Evolutionary conservation across 2,329 filamentous ascomycete genomes (phyloP).

Genomic region (Penicillium sp.): DNA sequence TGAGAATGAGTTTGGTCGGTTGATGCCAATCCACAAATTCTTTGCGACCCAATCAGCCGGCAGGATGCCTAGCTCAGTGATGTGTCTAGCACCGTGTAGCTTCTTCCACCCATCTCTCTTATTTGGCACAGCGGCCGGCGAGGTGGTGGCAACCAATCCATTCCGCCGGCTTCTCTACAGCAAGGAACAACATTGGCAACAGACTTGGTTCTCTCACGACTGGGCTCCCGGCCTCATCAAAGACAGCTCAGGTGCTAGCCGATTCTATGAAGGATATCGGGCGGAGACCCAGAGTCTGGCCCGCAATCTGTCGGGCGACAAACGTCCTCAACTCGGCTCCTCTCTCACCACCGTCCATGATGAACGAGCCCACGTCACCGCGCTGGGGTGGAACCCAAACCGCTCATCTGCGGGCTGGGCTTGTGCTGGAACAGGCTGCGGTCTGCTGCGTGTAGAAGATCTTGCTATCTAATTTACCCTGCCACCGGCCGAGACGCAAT

Average conservation of each 20-base stretch:
- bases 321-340: constrained; percentile 41
- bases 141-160: constrained; percentile 59
- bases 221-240: constrained; percentile 50
- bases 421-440: constrained; percentile 69
- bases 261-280: constrained; percentile 53
- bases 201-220: constrained; percentile 64
- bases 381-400: constrained; percentile 73
- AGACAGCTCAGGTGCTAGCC: constrained; percentile 44
- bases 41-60: constrained; percentile 58
- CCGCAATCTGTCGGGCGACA: constrained; percentile 39
- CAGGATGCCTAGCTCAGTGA: constrained; percentile 49
- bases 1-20: constrained; percentile 59
- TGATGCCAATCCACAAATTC: constrained; percentile 59
- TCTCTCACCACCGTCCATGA: constrained; percentile 61
- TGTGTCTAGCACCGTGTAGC: constrained; percentile 43
- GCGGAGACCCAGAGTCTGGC: constrained; percentile 46
- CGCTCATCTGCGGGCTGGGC: constrained; percentile 70
- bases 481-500: constrained; percentile 15
- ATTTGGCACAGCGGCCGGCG: constrained; percentile 59
- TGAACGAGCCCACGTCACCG: constrained; percentile 66
- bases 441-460: constrained; percentile 70
- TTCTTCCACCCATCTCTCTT: constrained; percentile 61
- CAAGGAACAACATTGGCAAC: constrained; percentile 59
- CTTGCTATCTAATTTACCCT: constrained; percentile 53
- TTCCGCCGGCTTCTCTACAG: constrained; percentile 57